A percentile compares a stretch with the other conserved stretches of the same genome.
Conservation (phyloP, 2,329 filamentous ascomycete genomes). For the Neofusicoccum kwambonambiense region DNA sequence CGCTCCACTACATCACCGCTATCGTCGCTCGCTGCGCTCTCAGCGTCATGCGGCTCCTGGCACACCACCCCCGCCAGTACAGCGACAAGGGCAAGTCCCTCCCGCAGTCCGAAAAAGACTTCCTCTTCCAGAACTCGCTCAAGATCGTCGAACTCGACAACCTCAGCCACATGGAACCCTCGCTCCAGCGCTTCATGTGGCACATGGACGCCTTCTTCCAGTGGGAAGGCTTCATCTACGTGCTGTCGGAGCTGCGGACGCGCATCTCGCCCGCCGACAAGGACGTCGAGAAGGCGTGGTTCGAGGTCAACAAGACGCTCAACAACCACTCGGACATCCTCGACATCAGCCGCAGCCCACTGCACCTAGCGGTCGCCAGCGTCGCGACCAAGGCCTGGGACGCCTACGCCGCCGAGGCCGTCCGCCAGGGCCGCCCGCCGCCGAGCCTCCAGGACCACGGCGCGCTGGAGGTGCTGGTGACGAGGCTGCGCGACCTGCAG, state of each 20-base stretch:
- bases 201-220: slow-evolving; percentile 49
- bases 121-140: slow-evolving; percentile 42
- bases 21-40: slow-evolving; percentile 46
- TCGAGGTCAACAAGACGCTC: slow-evolving; percentile 45
- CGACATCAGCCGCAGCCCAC: slow-evolving; percentile 33
- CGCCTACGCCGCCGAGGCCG: slow-evolving; percentile 23
- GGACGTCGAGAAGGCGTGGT: slow-evolving; percentile 43
- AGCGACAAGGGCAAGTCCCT: slow-evolving; percentile 28
- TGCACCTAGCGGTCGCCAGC: slow-evolving; percentile 44
- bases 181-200: slow-evolving; percentile 45
- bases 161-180: slow-evolving; percentile 39
- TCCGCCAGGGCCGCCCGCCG: slow-evolving; percentile 23
- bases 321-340: slow-evolving; percentile 43
- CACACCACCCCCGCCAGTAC: slow-evolving; percentile 46
- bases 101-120: slow-evolving; percentile 36
- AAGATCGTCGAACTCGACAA: slow-evolving; percentile 44
- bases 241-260: slow-evolving; percentile 38
- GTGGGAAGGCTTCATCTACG: slow-evolving; percentile 54
- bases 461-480: slow-evolving; percentile 1
- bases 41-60: slow-evolving; percentile 44
- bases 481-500: not conserved
- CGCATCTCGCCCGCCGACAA: slow-evolving; percentile 26
- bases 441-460: slow-evolving; percentile 27
- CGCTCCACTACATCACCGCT: slow-evolving; percentile 46
- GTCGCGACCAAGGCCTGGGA: slow-evolving; percentile 48